Conservation (phyloP, 495 filamentous ascomycete genomes). For the Pyrenula massariospora region DNA sequence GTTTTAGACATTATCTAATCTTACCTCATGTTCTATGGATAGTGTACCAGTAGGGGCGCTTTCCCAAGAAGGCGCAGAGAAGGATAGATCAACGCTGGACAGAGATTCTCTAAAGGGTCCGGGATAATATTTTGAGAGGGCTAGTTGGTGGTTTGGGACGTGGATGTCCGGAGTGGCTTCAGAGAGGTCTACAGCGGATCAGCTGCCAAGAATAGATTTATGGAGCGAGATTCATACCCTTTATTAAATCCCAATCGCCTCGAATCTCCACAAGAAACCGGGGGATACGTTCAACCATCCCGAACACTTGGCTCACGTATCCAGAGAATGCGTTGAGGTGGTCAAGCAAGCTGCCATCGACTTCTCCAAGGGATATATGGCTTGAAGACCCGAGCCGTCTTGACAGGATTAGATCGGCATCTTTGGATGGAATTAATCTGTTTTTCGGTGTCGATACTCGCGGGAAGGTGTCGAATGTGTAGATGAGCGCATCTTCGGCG, state of each 20-base stretch:
- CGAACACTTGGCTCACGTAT: constrained; percentile 26
- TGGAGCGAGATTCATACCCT: background rate
- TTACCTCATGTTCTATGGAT: background rate
- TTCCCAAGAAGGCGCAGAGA: background rate
- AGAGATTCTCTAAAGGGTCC: background rate
- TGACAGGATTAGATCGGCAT: constrained; percentile 40
- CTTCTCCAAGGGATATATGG: constrained; percentile 32
- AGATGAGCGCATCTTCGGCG: constrained; percentile 24
- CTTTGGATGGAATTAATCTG: constrained; percentile 20
- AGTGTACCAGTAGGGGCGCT: background rate
- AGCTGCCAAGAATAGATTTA: background rate
- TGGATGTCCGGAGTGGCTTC: background rate
- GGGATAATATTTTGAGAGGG: background rate
- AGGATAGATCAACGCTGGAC: background rate
- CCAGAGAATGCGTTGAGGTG: constrained; percentile 38
- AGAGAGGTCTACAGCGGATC: background rate
- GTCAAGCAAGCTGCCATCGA: constrained; percentile 30
- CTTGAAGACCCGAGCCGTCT: constrained; percentile 40
- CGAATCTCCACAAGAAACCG: background rate
- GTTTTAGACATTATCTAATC: background rate
- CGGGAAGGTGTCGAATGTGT: constrained; percentile 16
- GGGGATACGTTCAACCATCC: constrained; percentile 1
- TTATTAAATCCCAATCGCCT: background rate
- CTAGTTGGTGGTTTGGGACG: background rate
- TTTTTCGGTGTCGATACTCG: constrained; percentile 1